Evolutionary conservation across 2,329 filamentous ascomycete species (phyloP).

Genomic region (Beauveria bassiana): DNA sequence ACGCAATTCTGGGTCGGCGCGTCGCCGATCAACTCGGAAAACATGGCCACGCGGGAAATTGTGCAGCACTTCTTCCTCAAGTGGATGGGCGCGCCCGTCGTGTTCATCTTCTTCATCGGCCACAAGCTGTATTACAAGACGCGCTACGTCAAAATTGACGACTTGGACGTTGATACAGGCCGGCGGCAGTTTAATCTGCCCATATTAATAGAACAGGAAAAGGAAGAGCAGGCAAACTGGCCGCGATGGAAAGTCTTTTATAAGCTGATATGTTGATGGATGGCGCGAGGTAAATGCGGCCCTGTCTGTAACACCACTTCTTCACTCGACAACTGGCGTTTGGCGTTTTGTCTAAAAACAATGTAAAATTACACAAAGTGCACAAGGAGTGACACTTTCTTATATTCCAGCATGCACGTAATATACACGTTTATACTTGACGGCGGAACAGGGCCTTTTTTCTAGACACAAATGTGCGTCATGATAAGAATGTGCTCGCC

Average conservation of each 20-base stretch:
- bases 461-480: not conserved
- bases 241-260: slow-evolving; percentile 64
- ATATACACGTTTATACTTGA: not conserved
- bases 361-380: not conserved
- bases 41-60: slow-evolving; percentile 33
- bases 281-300: no score
- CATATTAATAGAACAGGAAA: slow-evolving; percentile 65
- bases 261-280: slow-evolving; percentile 52
- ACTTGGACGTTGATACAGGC: slow-evolving; percentile 76
- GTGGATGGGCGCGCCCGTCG: slow-evolving; percentile 58
- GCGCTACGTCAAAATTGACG: slow-evolving; percentile 49
- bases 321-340: not conserved
- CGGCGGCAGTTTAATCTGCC: slow-evolving; percentile 69
- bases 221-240: slow-evolving; percentile 59
- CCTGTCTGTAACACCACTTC: no score
- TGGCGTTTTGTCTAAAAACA: not conserved
- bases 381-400: not conserved
- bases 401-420: not conserved
- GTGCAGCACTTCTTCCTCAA: slow-evolving; percentile 58
- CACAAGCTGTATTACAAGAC: slow-evolving; percentile 68
- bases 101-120: slow-evolving; percentile 53
- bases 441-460: not conserved
- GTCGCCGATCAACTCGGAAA: slow-evolving; percentile 53
- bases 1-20: slow-evolving; percentile 77
- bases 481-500: not conserved